These are phyloP conservation scores for Sordariomycetes sp. DNA, from an alignment of 2,329 filamentous ascomycete genomes.

Conservation along the genomic window DNA sequence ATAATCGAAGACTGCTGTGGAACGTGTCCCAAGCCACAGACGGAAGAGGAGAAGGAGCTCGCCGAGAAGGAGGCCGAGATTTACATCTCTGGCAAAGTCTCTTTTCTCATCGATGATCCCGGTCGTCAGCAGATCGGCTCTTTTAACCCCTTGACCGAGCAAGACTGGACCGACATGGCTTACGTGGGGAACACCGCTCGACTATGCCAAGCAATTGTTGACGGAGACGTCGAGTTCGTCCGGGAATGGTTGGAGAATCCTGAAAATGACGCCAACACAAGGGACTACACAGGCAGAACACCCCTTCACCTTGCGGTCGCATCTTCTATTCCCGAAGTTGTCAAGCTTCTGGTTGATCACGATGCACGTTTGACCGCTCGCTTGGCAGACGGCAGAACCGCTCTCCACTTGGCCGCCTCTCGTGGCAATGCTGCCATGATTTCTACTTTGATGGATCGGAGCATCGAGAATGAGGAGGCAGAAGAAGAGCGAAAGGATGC, in stretches of 20 bases:
- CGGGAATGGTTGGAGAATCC: slow-evolving; percentile 61
- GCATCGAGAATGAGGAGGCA: slow-evolving; percentile 61
- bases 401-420: slow-evolving; percentile 71
- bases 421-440: slow-evolving; percentile 62
- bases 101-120: slow-evolving; percentile 72
- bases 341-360: slow-evolving; percentile 60
- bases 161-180: slow-evolving; percentile 88
- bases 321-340: slow-evolving; percentile 59
- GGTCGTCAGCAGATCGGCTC: slow-evolving; percentile 63
- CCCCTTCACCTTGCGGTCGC: slow-evolving; percentile 70
- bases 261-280: slow-evolving; percentile 58
- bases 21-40: slow-evolving; percentile 60
- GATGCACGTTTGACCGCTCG: slow-evolving; percentile 66
- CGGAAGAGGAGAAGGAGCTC: slow-evolving; percentile 61
- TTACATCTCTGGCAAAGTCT: slow-evolving; percentile 65
- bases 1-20: slow-evolving; percentile 77
- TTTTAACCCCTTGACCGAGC: slow-evolving; percentile 73
- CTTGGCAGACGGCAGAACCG: slow-evolving; percentile 70
- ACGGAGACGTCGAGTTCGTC: slow-evolving; percentile 61
- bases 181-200: slow-evolving; percentile 72
- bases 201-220: slow-evolving; percentile 74
- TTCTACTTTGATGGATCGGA: slow-evolving; percentile 63
- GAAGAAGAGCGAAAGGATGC: slow-evolving; percentile 50
- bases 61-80: slow-evolving; percentile 64
- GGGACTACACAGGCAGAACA: slow-evolving; percentile 71